Base-by-base conservation (phyloP, 75 land plant genomes). In the Pinus albicaulis region DNA sequence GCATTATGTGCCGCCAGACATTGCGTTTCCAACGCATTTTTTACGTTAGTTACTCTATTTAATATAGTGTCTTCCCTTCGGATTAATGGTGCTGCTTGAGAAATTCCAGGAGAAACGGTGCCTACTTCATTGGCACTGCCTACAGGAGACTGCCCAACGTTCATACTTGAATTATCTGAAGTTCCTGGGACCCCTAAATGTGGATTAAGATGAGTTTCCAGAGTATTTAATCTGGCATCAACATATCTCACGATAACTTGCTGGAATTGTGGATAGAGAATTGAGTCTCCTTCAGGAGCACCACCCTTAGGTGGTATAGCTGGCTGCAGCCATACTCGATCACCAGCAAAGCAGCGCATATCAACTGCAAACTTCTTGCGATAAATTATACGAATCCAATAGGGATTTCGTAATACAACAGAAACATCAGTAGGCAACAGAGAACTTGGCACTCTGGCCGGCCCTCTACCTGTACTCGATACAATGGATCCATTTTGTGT, bases 241-340 rank as follows among this genome's bases (percentile, higher is more conserved):
- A 94, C 98, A 81, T 97, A 92, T 77, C 94, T 95, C 98, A 97
- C 89, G n/a, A 97, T 93, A 71, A 97, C 92, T 34, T 95, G 95
- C 12, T 95, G 89, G 75, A 97, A 97, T 77, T 97, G 98, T 56
- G 99, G 99, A 63, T 98, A 97, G 20, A 95, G 93, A 31, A 97
- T 83, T 56, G 95, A 97, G 16, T 98, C 99, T 38, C 98, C 95
- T 66, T 84, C 85, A 17, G 87, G 77, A 66, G 88, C 81, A 14
- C 92, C 98, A 25, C 85, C 92, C 76, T 84, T 93, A 38, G 95
- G 92, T 52, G 98, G 99, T 56, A 95, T 93, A 76, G 99, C 98
- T 74, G 99, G 99, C 75, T 97, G 99, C 79, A 97, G 80, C 99
- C 99, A 97, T 22, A 97, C 99, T 79, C 92, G 98, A 76, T 97